These are phyloP conservation scores for Aspergillus sp. DNA, from an alignment of 2,329 filamentous ascomycete species.

Conservation along the genomic window DNA sequence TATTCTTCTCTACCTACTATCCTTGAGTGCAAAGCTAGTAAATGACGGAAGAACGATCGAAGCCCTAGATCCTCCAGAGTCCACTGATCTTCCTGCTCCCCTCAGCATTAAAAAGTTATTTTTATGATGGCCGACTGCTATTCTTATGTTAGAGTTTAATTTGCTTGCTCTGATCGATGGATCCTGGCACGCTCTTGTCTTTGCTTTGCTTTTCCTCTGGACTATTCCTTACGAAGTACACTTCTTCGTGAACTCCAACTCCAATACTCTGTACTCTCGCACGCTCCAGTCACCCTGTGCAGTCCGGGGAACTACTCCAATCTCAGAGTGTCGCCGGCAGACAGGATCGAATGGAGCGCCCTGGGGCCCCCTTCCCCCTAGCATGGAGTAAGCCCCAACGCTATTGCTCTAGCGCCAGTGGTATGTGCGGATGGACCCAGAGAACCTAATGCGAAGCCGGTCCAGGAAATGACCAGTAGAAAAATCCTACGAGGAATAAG, in stretches of 20 bases:
- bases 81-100: background rate
- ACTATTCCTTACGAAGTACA: too few relatives aligned
- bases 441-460: background rate
- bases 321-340: too few relatives aligned
- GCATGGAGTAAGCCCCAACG: background rate
- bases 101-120: background rate
- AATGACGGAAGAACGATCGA: background rate
- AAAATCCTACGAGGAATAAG: background rate
- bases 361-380: background rate
- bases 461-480: background rate
- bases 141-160: too few relatives aligned
- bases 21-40: too few relatives aligned
- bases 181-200: too few relatives aligned
- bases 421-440: constrained; percentile 1
- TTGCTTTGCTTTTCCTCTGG: too few relatives aligned
- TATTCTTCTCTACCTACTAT: too few relatives aligned
- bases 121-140: background rate
- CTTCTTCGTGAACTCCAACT: too few relatives aligned
- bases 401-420: background rate
- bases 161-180: too few relatives aligned
- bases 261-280: too few relatives aligned
- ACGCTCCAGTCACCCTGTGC: background rate
- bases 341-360: background rate
- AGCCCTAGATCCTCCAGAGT: background rate
- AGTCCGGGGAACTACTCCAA: background rate